Conservation (phyloP, 2,329 filamentous ascomycete genomes). For the Cadophora malorum region DNA sequence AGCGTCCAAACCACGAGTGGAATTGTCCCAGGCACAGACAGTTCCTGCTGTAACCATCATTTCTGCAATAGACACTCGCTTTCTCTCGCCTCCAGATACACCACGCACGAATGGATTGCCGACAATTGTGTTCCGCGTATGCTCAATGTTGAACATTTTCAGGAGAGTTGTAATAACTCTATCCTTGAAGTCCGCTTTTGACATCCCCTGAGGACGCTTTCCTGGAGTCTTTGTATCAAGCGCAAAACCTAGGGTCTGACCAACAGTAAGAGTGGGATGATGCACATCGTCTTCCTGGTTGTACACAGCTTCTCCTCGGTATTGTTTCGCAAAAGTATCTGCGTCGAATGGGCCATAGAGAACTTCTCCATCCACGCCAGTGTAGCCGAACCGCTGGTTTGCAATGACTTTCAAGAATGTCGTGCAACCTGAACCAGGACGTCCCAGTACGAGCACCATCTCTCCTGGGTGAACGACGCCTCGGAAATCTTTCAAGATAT, state of each 20-base stretch:
- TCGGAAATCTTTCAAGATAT: conserved; percentile 75
- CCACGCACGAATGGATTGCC: conserved; percentile 83
- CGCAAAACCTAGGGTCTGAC: conserved; percentile 85
- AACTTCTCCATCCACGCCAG: conserved; percentile 71
- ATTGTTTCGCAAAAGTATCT: conserved; percentile 71
- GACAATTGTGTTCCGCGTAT: conserved; percentile 84
- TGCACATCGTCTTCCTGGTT: conserved; percentile 89
- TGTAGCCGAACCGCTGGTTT: conserved; percentile 64
- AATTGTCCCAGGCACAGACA: conserved; percentile 82
- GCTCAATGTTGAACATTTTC: conserved; percentile 94
- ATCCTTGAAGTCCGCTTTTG: conserved; percentile 76
- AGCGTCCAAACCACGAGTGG: conserved; percentile 79
- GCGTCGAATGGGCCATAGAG: conserved; percentile 76
- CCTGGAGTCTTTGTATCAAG: conserved; percentile 84
- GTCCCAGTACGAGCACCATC: conserved; percentile 62
- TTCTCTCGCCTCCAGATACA: conserved; percentile 81
- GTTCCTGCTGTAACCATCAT: conserved; percentile 76
- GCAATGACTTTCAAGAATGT: conserved; percentile 60
- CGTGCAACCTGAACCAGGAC: conserved; percentile 55
- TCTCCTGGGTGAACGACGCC: conserved; percentile 80
- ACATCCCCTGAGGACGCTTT: conserved; percentile 77
- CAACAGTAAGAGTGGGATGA: conserved; percentile 82
- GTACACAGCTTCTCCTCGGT: conserved; percentile 84
- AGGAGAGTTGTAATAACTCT: conserved; percentile 76
- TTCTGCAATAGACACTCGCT: conserved; percentile 81